Percentiles rank a stretch among this genome's conserved stretches.
phyloP scores from a whole-genome alignment of 78 protist species.

The Emiliania huxleyi region DNA sequence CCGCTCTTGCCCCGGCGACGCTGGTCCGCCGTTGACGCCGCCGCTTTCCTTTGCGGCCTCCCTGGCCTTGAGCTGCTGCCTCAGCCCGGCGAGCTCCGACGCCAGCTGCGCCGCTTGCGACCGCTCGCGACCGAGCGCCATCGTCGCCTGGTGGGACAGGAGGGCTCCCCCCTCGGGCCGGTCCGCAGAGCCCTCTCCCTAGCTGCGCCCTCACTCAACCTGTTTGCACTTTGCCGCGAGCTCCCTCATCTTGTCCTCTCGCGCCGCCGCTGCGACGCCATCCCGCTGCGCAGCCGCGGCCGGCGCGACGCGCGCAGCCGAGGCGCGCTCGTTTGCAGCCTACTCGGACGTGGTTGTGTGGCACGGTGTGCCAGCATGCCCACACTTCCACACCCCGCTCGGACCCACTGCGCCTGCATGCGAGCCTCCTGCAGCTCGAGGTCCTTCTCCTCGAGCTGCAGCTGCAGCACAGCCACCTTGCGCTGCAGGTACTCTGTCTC shows the following conservation, averaged over 20 bases:
- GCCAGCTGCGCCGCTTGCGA: not conserved
- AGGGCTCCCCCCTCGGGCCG: too few species aligned
- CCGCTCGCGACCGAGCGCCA: not conserved
- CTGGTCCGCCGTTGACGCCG: not conserved
- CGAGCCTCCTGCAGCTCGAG: not conserved
- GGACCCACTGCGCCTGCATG: not conserved
- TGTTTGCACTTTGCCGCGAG: too few species aligned
- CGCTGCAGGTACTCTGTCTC: not conserved
- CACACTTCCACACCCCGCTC: too few species aligned
- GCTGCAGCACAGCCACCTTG: not conserved
- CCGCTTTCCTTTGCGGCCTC: not conserved
- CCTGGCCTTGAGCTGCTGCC: not conserved
- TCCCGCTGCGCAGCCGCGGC: not conserved
- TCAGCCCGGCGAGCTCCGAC: not conserved
- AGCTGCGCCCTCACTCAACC: too few species aligned
- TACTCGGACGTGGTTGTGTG: too few species aligned
- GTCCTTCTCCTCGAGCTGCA: conserved; percentile 2
- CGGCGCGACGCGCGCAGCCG: not conserved
- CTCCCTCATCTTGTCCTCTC: not conserved
- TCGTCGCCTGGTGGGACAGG: not conserved
- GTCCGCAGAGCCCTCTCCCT: too few species aligned
- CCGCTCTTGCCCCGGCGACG: not conserved
- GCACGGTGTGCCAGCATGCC: too few species aligned
- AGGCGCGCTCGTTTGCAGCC: not conserved
- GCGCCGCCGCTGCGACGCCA: not conserved